Percentiles rank a stretch among this genome's conserved stretches.
Evolutionary conservation across 805 yeast genomes (phyloP).

Genomic region (Candida golubevii): DNA sequence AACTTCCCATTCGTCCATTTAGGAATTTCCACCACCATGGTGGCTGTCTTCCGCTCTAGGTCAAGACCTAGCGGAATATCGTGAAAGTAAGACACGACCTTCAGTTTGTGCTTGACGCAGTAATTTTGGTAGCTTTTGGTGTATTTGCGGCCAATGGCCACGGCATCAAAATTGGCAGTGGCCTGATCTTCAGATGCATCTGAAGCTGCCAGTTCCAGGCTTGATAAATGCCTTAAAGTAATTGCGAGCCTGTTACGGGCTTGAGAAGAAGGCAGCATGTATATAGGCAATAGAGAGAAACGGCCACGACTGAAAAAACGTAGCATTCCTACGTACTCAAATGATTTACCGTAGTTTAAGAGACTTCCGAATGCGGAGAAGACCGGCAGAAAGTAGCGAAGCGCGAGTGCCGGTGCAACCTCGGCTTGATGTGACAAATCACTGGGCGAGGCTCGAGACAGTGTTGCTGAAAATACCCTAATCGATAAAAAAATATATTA

Average conservation of each 20-base stretch:
- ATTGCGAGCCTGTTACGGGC: conserved; percentile 10
- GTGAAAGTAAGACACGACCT: conserved; percentile 62
- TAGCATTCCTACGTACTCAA: too few species aligned
- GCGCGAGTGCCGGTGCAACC: too few species aligned
- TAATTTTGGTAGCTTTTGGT: conserved; percentile 42
- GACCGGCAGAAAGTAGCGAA: not conserved
- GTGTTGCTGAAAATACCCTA: too few species aligned
- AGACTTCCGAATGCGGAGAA: not conserved
- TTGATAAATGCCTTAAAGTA: conserved; percentile 11
- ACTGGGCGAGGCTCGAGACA: too few species aligned
- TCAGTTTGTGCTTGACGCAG: conserved; percentile 28
- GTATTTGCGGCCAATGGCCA: conserved; percentile 29
- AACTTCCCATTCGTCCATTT: conserved; percentile 98
- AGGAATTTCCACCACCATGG: conserved; percentile 93
- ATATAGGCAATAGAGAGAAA: too few species aligned
- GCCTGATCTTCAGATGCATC: conserved; percentile 4
- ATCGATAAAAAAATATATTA: too few species aligned
- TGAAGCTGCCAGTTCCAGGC: not conserved
- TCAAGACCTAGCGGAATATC: conserved; percentile 60
- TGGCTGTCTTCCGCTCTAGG: conserved; percentile 36
- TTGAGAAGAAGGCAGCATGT: not conserved
- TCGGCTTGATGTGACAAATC: too few species aligned
- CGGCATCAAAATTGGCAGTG: conserved; percentile 5
- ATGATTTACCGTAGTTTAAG: too few species aligned
- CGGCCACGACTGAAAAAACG: too few species aligned